Evolutionary conservation across 768 basidiomycete genomes (phyloP), one percentile per base, ranked within the genome.

Genomic region (Russula ochroleuca): DNA sequence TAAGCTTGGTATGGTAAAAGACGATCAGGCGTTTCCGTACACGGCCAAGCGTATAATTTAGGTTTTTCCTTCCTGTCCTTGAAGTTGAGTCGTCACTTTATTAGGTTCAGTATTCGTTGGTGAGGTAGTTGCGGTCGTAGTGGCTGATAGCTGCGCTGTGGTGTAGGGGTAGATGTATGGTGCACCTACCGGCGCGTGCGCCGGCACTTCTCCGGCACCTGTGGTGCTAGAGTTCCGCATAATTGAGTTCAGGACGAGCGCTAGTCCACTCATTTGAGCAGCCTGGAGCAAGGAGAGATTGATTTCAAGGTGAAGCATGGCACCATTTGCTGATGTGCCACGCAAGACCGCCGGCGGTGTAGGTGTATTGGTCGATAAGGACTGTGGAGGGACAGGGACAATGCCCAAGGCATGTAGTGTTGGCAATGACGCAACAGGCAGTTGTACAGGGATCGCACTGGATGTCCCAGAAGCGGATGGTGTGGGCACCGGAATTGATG

Each of bases 291-390:
- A 73, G 17, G 85, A 84, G 33, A 91, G 83, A 64, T 92, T 91
- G 70, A 93, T 88, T 66, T 92, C 90, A 59, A 93, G 75, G 70
- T 81, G 87, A 62, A 91, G 73, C 79, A 87, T 84, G 21, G 82
- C 80, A 14, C 89, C 89, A 69, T 89, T 85, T 8, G 84, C 81
- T 3, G 85, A 84, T 1, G 87, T 85, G 33, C 88, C 85, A 43
- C 85, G 82, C 55, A 92, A 77, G 17, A 92, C 81, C n/a, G 88
- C 90, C n/a, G 86, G 80, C 0, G 89, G 87, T 68, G 84, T 86
- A 19, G 83, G 78, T 66, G 25, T 80, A 83, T 49, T 82, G 50
- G 50, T 11, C 19, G 2, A 79, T 69, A 25, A 81, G 78, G 25
- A 86, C 70, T 17, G 85, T 80, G 14, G 79, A 2, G 87, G 82